Evolutionary conservation across 768 basidiomycete species (phyloP), one percentile per base, ranked within the genome.

Genomic region (Leccinum uliginosum): DNA sequence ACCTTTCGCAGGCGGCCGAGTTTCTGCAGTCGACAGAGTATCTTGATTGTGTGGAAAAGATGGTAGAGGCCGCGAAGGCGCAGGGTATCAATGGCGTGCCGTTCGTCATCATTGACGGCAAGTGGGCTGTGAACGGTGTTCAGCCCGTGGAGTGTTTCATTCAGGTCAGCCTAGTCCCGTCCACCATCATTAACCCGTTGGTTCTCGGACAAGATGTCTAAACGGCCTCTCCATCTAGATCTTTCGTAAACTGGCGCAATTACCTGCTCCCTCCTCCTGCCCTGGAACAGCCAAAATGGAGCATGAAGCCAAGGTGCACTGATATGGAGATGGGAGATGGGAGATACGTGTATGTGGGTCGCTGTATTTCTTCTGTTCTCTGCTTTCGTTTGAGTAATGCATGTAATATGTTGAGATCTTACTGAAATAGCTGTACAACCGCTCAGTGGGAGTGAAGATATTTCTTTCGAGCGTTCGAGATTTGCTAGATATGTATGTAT

Each of bases 61-160:
- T 73, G 57, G 71, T 77, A 9, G 61, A 62, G 17, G 70, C 72
- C 23, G 77, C 78, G 12, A 73, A 70, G 54, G 58, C 64, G n/a
- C 66, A 72, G 3, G 78, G 79, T 26, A 75, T 82, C 55, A 72
- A 65, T 11, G 80, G 81, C 29, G 80, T 82, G 0, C 81, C 81
- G 15, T 81, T 79, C 62, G 72, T 78, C 52, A 76, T 81, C 26
- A 73, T 80, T 53, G 71, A 79, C 35, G 68, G 71, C 29, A 75
- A 74, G 54, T 80, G 75, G 72, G 79, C 75, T 3, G 63, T 80
- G 52, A 74, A 72, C 15, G 78, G 78, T 43, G 72, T 75, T 27
- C 79, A 80, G 53, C 65, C 71, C 2, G 61, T 68, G 29, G 78
- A 78, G 23, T 73, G 68, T 26, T 80, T 75, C 59, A 60, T 69